Evolutionary conservation across 345 rosid genomes (phyloP).

Genomic region (Citrus sinensis): DNA sequence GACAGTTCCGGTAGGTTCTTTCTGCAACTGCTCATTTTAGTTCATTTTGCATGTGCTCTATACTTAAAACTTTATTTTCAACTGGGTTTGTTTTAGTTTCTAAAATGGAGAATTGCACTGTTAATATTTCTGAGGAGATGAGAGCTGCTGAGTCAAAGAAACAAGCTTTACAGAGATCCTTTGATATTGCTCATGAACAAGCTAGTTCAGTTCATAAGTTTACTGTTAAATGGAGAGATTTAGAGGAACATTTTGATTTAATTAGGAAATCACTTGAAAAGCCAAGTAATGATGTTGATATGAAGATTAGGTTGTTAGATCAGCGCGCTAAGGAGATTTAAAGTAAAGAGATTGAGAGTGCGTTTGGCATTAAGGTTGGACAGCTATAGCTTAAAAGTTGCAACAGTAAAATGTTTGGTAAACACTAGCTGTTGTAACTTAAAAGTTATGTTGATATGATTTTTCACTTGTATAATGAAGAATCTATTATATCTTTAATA

Average conservation of each 20-base stretch:
- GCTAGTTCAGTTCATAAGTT: neutral
- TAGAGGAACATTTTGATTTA: conserved; percentile 6
- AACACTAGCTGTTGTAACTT: no score
- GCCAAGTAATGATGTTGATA: neutral
- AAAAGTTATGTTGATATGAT: no score
- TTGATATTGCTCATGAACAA: neutral
- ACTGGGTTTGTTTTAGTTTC: neutral
- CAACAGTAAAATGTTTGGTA: no score
- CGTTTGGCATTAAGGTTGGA: no score
- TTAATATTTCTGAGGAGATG: neutral
- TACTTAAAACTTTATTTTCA: neutral
- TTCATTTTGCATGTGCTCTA: no score
- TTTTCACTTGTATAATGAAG: no score
- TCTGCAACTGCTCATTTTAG: no score
- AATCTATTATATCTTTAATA: no score
- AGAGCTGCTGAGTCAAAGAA: neutral
- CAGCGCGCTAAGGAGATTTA: neutral
- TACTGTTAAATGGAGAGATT: neutral
- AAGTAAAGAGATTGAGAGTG: neutral
- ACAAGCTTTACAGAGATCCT: neutral
- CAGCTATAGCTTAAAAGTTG: no score
- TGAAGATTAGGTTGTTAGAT: neutral
- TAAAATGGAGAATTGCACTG: neutral
- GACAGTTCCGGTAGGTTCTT: no score
- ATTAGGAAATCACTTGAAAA: neutral